These are phyloP conservation scores for Fusarium armeniacum DNA, from an alignment of 2,329 filamentous ascomycete genomes.

Conservation along the genomic window DNA sequence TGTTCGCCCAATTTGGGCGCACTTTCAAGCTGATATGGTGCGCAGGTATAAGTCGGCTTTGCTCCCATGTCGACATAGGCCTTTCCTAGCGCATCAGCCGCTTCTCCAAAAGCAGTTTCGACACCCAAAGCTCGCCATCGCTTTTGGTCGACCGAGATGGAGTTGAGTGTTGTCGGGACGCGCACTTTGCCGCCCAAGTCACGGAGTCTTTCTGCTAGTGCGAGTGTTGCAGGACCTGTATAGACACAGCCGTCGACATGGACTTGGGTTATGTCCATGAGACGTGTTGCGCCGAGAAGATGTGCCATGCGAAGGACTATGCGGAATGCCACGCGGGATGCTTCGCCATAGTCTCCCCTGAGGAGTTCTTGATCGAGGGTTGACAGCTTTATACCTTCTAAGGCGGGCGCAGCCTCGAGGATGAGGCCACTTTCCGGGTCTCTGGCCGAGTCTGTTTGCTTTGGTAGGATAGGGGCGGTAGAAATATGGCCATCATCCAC, in stretches of 20 bases:
- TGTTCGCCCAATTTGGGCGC: constrained; percentile 29
- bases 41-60: constrained; percentile 34
- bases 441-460: not conserved
- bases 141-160: constrained; percentile 38
- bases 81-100: constrained; percentile 21
- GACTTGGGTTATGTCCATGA: constrained; percentile 40
- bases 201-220: constrained; percentile 31
- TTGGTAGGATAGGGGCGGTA: not conserved
- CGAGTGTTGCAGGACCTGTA: constrained; percentile 47
- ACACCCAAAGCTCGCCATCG: constrained; percentile 39
- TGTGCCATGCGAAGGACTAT: constrained; percentile 40
- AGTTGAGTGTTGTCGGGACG: constrained; percentile 39
- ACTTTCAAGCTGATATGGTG: constrained; percentile 40
- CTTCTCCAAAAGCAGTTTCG: constrained; percentile 22
- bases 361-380: constrained; percentile 21
- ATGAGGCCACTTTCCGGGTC: constrained; percentile 1
- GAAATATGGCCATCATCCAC: constrained; percentile 29
- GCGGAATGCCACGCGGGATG: constrained; percentile 22
- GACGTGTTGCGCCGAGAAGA: constrained; percentile 25
- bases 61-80: constrained; percentile 44
- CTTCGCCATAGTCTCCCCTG: constrained; percentile 30
- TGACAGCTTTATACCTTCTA: constrained; percentile 41
- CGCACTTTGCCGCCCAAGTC: constrained; percentile 36
- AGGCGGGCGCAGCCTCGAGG: constrained; percentile 7
- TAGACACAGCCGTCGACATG: constrained; percentile 38